These are phyloP conservation scores for Lepidium aucheri DNA, from an alignment of 345 rosid species.

Conservation along the genomic window DNA sequence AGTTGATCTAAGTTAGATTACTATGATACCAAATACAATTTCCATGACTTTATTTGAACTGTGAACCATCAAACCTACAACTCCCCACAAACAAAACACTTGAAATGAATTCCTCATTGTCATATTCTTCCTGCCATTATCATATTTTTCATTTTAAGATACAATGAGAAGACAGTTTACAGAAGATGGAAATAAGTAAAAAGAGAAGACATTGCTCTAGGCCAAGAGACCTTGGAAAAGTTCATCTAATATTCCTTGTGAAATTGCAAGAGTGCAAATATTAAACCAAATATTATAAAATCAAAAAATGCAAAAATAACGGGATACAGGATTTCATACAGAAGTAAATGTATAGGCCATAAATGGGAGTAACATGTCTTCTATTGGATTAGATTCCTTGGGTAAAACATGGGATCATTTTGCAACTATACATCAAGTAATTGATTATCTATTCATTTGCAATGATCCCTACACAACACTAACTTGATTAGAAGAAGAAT, in stretches of 20 bases:
- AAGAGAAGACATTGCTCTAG: background rate
- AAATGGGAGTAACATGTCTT: slow-evolving; percentile 19
- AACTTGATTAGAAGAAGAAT: background rate
- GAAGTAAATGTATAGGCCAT: slow-evolving; percentile 10
- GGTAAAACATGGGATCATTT: slow-evolving; percentile 13
- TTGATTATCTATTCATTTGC: background rate
- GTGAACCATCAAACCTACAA: slow-evolving; percentile 4
- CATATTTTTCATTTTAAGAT: background rate
- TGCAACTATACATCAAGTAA: slow-evolving; percentile 10
- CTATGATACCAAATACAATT: slow-evolving; percentile 11
- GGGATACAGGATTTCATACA: background rate
- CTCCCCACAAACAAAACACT: background rate
- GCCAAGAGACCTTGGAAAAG: slow-evolving; percentile 2
- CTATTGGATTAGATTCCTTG: slow-evolving; percentile 6
- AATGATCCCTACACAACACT: slow-evolving; percentile 6
- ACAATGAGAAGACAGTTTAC: background rate
- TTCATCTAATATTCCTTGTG: background rate
- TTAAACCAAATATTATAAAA: background rate
- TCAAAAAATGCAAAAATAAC: background rate
- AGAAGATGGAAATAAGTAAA: background rate
- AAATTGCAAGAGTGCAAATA: background rate
- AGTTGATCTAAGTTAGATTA: slow-evolving; percentile 12
- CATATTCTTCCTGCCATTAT: background rate
- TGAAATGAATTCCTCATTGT: background rate
- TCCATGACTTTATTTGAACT: slow-evolving; percentile 10